Conservation (phyloP, 116 monocot genomes). For the Dioscorea cayenensis region DNA sequence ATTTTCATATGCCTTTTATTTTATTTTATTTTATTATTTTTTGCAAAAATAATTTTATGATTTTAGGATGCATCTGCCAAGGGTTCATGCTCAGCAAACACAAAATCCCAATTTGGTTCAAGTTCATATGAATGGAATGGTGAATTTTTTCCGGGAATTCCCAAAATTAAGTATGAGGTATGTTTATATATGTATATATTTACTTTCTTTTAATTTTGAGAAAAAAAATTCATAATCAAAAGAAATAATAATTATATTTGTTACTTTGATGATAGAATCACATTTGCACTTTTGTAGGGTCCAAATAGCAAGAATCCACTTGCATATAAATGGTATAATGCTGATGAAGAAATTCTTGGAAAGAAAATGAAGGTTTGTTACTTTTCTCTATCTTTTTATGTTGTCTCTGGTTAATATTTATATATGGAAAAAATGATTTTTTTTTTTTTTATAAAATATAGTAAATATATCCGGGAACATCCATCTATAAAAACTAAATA, state of each 20-base stretch:
- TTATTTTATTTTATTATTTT: neutral
- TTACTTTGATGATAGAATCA: neutral
- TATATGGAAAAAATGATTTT: too few species aligned
- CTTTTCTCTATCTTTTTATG: too few species aligned
- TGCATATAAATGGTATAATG: conserved; percentile 92
- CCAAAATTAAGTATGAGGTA: conserved; percentile 96
- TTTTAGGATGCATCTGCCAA: conserved; percentile 37
- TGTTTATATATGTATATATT: neutral
- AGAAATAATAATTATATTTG: neutral
- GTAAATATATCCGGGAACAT: too few species aligned
- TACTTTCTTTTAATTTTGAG: neutral
- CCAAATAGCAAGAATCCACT: conserved; percentile 86
- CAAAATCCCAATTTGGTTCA: conserved; percentile 34
- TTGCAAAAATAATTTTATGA: neutral
- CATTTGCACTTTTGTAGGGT: conserved; percentile 35
- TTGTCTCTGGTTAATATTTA: too few species aligned
- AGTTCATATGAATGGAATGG: conserved; percentile 63
- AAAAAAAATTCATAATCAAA: too few species aligned
- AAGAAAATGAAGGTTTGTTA: conserved; percentile 90
- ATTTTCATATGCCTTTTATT: too few species aligned
- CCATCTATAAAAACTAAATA: too few species aligned
- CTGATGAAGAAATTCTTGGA: conserved; percentile 88
- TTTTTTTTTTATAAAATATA: too few species aligned
- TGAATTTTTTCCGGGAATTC: conserved; percentile 83
- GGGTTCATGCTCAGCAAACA: too few species aligned